Evolutionary conservation across 2,329 filamentous ascomycete species (phyloP).

Genomic region (Scedosporium minutisporum): DNA sequence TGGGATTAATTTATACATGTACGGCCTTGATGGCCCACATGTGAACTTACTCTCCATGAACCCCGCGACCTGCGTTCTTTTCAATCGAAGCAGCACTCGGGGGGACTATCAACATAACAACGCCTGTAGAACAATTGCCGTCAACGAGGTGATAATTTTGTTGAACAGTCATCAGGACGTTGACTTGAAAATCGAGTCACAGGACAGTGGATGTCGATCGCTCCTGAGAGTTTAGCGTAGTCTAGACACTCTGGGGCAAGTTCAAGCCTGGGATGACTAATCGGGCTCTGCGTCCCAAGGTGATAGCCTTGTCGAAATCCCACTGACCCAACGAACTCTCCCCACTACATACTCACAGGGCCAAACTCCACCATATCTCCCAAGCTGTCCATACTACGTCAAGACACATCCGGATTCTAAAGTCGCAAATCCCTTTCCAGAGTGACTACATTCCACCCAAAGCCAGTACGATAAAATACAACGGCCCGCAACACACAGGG

Average conservation of each 20-base stretch:
- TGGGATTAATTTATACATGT: no score
- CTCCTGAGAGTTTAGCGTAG: background rate
- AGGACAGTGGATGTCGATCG: no score
- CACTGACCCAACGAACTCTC: conserved; percentile 24
- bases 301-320: conserved; percentile 17
- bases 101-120: no score
- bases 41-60: no score
- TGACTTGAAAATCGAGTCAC: no score
- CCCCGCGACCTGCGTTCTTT: background rate
- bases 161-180: background rate
- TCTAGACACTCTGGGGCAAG: background rate
- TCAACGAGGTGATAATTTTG: background rate
- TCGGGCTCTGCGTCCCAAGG: conserved; percentile 12
- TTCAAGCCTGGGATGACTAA: conserved; percentile 9
- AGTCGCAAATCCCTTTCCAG: no score
- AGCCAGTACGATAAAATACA: no score
- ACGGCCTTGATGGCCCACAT: no score
- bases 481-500: no score
- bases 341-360: conserved; percentile 26
- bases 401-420: no score
- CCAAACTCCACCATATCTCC: conserved; percentile 13
- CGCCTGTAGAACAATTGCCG: background rate
- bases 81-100: background rate
- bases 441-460: no score
- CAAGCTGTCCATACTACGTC: conserved; percentile 6